phyloP scores from a whole-genome alignment of 1,139 yeast species.

The Geotrichum candidum region DNA sequence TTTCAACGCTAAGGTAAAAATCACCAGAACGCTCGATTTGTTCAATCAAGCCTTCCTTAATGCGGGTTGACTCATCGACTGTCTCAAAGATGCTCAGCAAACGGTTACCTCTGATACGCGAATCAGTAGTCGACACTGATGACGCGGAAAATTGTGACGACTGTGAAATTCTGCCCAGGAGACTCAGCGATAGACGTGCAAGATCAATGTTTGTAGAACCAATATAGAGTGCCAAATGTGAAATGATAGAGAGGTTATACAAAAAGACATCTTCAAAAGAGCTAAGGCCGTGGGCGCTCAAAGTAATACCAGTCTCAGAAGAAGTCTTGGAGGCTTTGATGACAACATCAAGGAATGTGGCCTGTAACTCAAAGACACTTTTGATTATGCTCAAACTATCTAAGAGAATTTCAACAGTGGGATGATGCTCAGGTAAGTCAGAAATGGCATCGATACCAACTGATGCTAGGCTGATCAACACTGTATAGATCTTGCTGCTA shows the following conservation, averaged over 20 bases:
- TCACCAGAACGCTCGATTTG: slow-evolving; percentile 52
- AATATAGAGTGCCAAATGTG: slow-evolving; percentile 64
- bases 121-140: slow-evolving; percentile 33
- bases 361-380: slow-evolving; percentile 51
- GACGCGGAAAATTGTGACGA: slow-evolving; percentile 46
- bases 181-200: slow-evolving; percentile 48
- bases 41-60: slow-evolving; percentile 64
- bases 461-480: slow-evolving; percentile 51
- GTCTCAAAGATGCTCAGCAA: slow-evolving; percentile 68
- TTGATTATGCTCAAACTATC: slow-evolving; percentile 42
- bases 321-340: slow-evolving; percentile 22
- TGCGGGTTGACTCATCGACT: slow-evolving; percentile 61
- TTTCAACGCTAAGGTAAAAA: slow-evolving; percentile 24
- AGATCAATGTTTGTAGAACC: slow-evolving; percentile 49
- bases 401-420: slow-evolving; percentile 36
- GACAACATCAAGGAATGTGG: slow-evolving; percentile 30
- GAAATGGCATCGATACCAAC: slow-evolving; percentile 52
- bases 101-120: slow-evolving; percentile 51
- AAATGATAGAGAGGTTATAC: slow-evolving; percentile 61
- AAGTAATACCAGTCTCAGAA: slow-evolving; percentile 30
- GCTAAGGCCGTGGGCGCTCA: slow-evolving; percentile 57
- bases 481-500: slow-evolving; percentile 50
- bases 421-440: slow-evolving; percentile 38
- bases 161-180: slow-evolving; percentile 48
- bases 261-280: slow-evolving; percentile 68